Evolutionary conservation across 257 asterid species (phyloP).

Genomic region (Nicotiana undulata): DNA sequence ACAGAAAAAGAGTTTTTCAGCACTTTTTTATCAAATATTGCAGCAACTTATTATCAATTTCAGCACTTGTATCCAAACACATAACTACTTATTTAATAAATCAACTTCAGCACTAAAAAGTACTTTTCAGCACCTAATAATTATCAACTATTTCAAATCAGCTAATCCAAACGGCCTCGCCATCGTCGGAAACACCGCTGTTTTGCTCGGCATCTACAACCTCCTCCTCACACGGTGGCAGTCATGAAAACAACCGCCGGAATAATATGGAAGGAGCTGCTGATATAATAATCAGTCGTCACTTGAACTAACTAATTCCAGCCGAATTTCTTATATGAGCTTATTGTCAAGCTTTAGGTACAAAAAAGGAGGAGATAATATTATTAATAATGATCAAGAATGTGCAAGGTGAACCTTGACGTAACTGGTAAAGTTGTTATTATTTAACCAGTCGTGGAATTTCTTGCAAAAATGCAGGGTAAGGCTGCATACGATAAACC

Average conservation of each 20-base stretch:
- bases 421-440: no score
- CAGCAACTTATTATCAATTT: no score
- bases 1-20: no score
- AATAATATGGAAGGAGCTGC: neutral
- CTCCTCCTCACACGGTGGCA: constrained; percentile 17
- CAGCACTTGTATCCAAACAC: no score
- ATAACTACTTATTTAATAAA: no score
- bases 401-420: constrained; percentile 13
- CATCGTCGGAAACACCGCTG: constrained; percentile 11
- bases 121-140: constrained; percentile 16
- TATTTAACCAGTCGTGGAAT: no score
- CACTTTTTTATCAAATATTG: no score
- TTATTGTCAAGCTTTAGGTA: constrained; percentile 42
- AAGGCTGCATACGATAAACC: no score
- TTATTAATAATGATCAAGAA: neutral
- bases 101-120: no score
- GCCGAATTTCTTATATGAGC: neutral
- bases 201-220: constrained; percentile 16
- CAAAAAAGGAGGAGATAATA: constrained; percentile 19
- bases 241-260: neutral
- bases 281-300: neutral
- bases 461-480: no score
- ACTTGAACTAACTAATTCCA: neutral
- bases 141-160: no score
- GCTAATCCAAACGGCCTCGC: no score